Conservation (phyloP, 2,329 filamentous ascomycete species). For the Basipetospora chlamydospora region DNA sequence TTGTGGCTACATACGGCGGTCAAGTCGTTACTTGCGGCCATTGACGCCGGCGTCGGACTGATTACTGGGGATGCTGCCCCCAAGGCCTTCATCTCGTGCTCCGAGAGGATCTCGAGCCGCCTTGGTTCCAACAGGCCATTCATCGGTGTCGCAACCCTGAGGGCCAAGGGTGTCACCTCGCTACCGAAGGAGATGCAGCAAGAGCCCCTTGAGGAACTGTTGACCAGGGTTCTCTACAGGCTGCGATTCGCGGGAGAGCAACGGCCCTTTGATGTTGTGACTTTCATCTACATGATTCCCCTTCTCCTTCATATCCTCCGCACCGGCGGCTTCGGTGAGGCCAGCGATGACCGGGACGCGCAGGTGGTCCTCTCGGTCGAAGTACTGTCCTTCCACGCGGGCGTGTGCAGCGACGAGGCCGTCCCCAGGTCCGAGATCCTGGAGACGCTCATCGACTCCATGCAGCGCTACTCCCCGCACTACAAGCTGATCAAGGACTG, state of each 20-base stretch:
- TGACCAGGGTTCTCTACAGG: constrained; percentile 81
- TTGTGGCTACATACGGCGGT: constrained; percentile 81
- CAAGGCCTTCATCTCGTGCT: constrained; percentile 63
- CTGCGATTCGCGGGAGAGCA: constrained; percentile 84
- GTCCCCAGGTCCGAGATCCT: constrained; percentile 67
- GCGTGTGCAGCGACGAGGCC: constrained; percentile 57
- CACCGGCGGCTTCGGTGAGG: constrained; percentile 61
- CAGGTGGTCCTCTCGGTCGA: constrained; percentile 83
- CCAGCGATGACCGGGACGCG: constrained; percentile 68
- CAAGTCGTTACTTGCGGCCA: constrained; percentile 53
- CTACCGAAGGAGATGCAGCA: constrained; percentile 58
- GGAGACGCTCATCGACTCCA: constrained; percentile 56
- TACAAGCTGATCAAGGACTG: constrained; percentile 94
- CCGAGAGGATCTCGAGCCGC: constrained; percentile 58
- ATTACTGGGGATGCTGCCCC: constrained; percentile 71
- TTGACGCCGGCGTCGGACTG: constrained; percentile 67
- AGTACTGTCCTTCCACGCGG: constrained; percentile 77
- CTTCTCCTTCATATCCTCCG: constrained; percentile 66
- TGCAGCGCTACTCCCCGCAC: constrained; percentile 83
- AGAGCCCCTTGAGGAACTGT: constrained; percentile 69
- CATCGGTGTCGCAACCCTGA: constrained; percentile 73
- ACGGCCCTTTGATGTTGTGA: constrained; percentile 79
- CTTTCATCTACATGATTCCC: constrained; percentile 75
- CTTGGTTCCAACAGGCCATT: constrained; percentile 68
- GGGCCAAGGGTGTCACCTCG: constrained; percentile 59